Base-by-base conservation (phyloP, 2,329 filamentous ascomycete species). In the Sclerotinia sclerotiorum region DNA sequence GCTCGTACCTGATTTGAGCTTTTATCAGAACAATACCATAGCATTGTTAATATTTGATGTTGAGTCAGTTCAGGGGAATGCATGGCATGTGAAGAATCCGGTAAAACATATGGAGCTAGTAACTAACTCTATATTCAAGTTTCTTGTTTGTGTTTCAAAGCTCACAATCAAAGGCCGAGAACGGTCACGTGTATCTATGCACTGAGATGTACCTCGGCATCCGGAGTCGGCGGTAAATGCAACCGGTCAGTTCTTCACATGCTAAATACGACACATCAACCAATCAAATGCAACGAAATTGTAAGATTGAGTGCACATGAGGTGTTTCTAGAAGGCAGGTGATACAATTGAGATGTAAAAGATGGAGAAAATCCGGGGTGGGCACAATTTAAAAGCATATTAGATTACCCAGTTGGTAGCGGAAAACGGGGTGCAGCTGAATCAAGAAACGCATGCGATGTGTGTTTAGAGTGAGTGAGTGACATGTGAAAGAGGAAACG, bases 311-410 rank as follows among this genome's bases (percentile, higher is more conserved):
- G 42, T n/a, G n/a, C 62, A 55, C 49, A 24, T 64, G 49, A 55
- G 32, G 48, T 65, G 48, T 29, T 64, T 64, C 24, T 32, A 35
- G 29, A 62, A 51, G 44, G 24, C 39, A 65, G 39, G 21, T 65
- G 63, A 57, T 48, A 58, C 19, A 10, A 58, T 24, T 39, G 17
- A 27, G n/a, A 5, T 24, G 4, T 21, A 52, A 35, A 67, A 62
- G 35, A 35, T 67, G 65, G 65, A 62, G 65, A 67, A 62, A 67
- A 67, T 62, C 65, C 27, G 65, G 65, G 65, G 48, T 35, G 32
- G n/a, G 42, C 27, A 32, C 5, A 21, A 24, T 51, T 32, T 24
- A 24, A 2, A 42, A 8, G 21, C 10, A n/a, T 1, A 56, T 35
- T 15, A 56, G n/a, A 56, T n/a, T 49, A n/a, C n/a, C n/a, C n/a